Evolutionary conservation across 495 filamentous ascomycete species (phyloP).

Genomic region (Extremus antarcticus): DNA sequence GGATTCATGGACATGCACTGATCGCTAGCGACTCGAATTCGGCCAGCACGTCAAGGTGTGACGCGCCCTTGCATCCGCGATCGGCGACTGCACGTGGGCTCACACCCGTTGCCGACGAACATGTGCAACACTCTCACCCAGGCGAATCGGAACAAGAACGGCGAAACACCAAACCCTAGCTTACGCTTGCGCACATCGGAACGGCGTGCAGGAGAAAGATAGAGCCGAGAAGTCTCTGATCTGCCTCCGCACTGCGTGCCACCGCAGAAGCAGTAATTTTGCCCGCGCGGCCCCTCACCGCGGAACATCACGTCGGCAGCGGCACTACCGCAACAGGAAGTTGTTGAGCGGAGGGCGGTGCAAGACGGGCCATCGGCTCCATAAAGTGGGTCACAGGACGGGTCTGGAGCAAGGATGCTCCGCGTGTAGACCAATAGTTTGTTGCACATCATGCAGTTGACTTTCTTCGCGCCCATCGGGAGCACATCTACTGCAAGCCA

Average conservation of each 20-base stretch:
- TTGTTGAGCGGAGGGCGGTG: neutral
- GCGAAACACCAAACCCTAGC: neutral
- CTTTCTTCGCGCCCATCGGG: neutral
- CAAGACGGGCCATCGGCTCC: neutral
- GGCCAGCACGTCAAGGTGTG: too few species aligned
- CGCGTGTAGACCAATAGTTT: neutral
- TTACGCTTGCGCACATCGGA: neutral
- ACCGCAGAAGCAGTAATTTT: neutral
- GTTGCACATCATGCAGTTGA: neutral
- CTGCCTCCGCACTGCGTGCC: neutral
- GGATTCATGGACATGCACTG: constrained; percentile 23
- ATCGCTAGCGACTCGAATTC: too few species aligned
- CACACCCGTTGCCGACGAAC: too few species aligned
- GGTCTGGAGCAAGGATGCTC: neutral
- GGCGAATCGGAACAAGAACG: neutral
- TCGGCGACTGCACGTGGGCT: neutral
- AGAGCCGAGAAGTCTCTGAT: neutral
- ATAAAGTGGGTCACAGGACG: neutral
- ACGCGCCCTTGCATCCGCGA: neutral
- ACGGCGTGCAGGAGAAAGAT: neutral
- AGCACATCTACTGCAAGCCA: neutral
- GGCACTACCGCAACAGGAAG: neutral
- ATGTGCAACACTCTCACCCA: neutral
- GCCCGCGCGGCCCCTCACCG: neutral
- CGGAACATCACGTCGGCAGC: neutral